Conservation (phyloP, 805 yeast genomes). For the Barnettozyma sp. region DNA sequence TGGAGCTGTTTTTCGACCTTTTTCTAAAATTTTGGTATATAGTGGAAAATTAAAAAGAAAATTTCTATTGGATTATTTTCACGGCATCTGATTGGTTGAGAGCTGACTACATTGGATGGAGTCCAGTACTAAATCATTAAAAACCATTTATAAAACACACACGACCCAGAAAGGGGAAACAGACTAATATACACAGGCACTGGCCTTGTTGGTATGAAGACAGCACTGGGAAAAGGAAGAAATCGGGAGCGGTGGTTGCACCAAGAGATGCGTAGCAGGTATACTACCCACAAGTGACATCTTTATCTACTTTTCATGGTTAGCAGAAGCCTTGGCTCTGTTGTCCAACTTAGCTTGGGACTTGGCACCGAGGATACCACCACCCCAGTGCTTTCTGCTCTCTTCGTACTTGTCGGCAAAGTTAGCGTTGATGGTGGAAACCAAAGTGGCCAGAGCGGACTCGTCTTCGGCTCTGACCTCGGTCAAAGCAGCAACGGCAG, state of each 20-base stretch:
- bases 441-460: constrained; percentile 87
- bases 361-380: constrained; percentile 96
- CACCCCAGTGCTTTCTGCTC: constrained; percentile 99
- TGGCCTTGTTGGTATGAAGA: too few species aligned
- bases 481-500: constrained; percentile 95
- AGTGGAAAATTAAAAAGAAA: not conserved
- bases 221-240: not conserved
- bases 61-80: constrained; percentile 13
- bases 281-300: too few species aligned
- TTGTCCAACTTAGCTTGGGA: constrained; percentile 69
- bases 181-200: too few species aligned
- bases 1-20: too few species aligned
- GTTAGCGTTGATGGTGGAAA: constrained; percentile 91
- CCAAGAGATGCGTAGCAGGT: too few species aligned
- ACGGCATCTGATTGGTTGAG: constrained; percentile 18
- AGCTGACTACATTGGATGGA: not conserved
- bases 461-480: constrained; percentile 94
- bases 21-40: not conserved
- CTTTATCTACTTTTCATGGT: constrained; percentile 7
- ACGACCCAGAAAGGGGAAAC: too few species aligned
- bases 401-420: constrained; percentile 93
- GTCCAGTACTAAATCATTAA: too few species aligned
- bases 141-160: too few species aligned
- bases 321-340: constrained; percentile 19
- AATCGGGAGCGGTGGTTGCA: not conserved